phyloP scores from a whole-genome alignment of 257 asterid genomes.

The Solanum verrucosum region DNA sequence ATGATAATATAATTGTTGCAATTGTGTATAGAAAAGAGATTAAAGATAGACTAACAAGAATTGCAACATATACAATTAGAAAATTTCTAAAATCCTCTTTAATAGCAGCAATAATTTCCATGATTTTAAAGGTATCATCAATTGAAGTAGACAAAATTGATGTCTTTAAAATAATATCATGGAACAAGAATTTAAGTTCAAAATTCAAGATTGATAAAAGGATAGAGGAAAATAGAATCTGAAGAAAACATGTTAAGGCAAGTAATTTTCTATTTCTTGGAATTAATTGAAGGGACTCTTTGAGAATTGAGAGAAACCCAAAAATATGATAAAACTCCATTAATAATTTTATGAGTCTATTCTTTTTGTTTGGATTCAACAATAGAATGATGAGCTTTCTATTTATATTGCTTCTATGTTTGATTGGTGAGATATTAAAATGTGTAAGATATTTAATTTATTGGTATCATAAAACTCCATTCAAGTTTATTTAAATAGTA shows the following conservation, averaged over 20 bases:
- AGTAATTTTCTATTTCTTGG: conserved; percentile 15
- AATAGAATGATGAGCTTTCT: background rate
- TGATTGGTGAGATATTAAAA: background rate
- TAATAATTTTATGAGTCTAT: background rate
- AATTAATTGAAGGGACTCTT: conserved; percentile 21
- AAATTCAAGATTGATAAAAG: conserved; percentile 9
- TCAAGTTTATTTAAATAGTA: background rate
- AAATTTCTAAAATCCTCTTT: background rate
- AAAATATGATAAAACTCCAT: conserved; percentile 3
- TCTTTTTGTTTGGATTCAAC: background rate
- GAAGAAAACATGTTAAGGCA: conserved; percentile 5
- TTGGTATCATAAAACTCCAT: background rate
- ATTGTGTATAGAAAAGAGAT: background rate
- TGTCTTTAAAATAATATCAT: conserved; percentile 7
- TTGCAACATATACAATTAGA: background rate
- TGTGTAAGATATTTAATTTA: background rate
- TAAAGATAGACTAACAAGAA: background rate
- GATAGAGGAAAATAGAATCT: conserved; percentile 8
- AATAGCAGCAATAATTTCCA: background rate
- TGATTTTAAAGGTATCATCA: background rate
- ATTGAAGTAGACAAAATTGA: background rate
- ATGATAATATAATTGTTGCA: conserved; percentile 3
- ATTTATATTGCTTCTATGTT: background rate
- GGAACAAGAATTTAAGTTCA: conserved; percentile 4
- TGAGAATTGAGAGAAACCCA: conserved; percentile 6